Conservation (phyloP, 345 rosid genomes). For the Eucalyptus erythrocorys region DNA sequence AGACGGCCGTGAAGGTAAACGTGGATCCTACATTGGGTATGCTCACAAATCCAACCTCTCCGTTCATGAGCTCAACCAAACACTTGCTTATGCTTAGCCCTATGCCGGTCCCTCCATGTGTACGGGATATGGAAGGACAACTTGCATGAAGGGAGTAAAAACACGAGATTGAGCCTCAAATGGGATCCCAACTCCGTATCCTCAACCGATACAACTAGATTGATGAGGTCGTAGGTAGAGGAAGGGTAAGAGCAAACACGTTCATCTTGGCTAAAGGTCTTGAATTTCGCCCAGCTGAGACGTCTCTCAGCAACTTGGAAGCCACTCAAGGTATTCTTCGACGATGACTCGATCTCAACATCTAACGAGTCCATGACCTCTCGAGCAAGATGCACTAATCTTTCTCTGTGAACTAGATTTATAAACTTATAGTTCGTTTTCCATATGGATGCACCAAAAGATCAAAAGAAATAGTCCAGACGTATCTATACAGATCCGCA, state of each 20-base stretch:
- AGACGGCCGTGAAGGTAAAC: slow-evolving; percentile 83
- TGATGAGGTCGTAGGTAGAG: slow-evolving; percentile 18
- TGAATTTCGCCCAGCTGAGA: slow-evolving; percentile 64
- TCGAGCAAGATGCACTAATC: slow-evolving; percentile 86
- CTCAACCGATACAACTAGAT: slow-evolving; percentile 81
- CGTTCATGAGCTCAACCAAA: slow-evolving; percentile 84
- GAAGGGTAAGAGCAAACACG: slow-evolving; percentile 13
- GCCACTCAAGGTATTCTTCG: slow-evolving; percentile 68
- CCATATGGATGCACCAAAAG: not conserved
- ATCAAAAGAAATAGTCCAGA: not conserved
- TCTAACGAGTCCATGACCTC: slow-evolving; percentile 48
- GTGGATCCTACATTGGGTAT: slow-evolving; percentile 76
- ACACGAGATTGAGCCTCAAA: slow-evolving; percentile 76
- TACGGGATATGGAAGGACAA: slow-evolving; percentile 77
- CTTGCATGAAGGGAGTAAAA: slow-evolving; percentile 95
- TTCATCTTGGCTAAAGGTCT: slow-evolving; percentile 38
- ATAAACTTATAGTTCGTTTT: not conserved
- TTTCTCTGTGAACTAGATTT: slow-evolving; percentile 71
- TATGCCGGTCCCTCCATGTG: slow-evolving; percentile 92
- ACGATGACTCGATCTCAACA: slow-evolving; percentile 33
- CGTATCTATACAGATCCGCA: not conserved
- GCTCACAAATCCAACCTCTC: slow-evolving; percentile 86
- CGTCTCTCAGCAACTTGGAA: slow-evolving; percentile 71
- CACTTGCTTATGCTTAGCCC: slow-evolving; percentile 97
- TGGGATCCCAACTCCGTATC: slow-evolving; percentile 98